phyloP scores from a whole-genome alignment of 495 filamentous ascomycete species.

The Neurospora sp. region DNA sequence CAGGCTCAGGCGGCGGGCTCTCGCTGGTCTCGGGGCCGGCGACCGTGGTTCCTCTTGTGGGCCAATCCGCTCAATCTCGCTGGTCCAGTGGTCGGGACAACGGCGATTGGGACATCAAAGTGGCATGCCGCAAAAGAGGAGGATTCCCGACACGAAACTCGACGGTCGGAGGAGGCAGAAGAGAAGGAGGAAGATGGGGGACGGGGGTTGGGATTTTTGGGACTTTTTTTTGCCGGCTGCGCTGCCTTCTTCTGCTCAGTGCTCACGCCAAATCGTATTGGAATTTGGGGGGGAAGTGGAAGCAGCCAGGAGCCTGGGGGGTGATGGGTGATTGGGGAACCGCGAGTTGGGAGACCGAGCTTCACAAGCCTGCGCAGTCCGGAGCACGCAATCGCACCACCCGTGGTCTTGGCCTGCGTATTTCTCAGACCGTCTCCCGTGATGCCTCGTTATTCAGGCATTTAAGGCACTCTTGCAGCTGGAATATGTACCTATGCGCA shows the following conservation, averaged over 20 bases:
- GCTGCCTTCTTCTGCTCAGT: slow-evolving; percentile 3
- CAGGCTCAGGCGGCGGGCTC: background rate
- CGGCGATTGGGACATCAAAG: slow-evolving; percentile 25
- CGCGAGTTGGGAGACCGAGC: slow-evolving; percentile 3
- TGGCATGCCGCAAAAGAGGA: slow-evolving; percentile 24
- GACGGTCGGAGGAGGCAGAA: slow-evolving; percentile 15
- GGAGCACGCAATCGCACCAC: background rate
- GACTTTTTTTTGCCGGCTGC: slow-evolving; percentile 24
- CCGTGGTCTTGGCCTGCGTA: slow-evolving; percentile 10
- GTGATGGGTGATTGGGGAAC: slow-evolving; percentile 22
- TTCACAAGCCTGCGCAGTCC: slow-evolving; percentile 13
- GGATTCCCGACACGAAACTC: slow-evolving; percentile 16
- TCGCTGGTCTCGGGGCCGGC: slow-evolving; percentile 2
- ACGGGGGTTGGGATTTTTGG: slow-evolving; percentile 28
- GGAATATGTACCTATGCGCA: slow-evolving; percentile 16
- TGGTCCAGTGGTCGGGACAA: slow-evolving; percentile 22
- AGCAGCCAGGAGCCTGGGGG: slow-evolving; percentile 8
- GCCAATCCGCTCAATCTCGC: slow-evolving; percentile 23
- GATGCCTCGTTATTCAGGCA: slow-evolving; percentile 17
- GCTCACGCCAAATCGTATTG: slow-evolving; percentile 8
- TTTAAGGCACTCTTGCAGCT: slow-evolving; percentile 20
- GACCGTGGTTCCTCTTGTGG: slow-evolving; percentile 1
- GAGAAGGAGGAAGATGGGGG: slow-evolving; percentile 14
- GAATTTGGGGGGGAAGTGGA: slow-evolving; percentile 23
- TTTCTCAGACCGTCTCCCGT: slow-evolving; percentile 15